Evolutionary conservation across 2,329 filamentous ascomycete species (phyloP).

Genomic region (Lachnellula suecica): DNA sequence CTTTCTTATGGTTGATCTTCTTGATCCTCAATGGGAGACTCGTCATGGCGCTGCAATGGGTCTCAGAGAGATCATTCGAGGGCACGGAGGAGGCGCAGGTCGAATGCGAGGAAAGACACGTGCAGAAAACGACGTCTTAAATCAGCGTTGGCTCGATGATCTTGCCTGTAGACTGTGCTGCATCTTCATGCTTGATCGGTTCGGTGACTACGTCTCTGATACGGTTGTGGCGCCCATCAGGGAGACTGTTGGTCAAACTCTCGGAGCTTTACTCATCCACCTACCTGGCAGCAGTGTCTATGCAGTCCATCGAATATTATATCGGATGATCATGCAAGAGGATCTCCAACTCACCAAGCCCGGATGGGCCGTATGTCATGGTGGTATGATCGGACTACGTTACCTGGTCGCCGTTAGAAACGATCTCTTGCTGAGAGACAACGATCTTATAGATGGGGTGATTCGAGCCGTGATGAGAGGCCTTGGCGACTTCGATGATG

Average conservation of each 20-base stretch:
- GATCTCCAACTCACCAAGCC: conserved; percentile 72
- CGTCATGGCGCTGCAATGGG: conserved; percentile 96
- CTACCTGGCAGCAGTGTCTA: conserved; percentile 78
- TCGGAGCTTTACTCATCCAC: conserved; percentile 86
- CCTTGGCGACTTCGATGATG: conserved; percentile 85
- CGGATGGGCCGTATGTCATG: conserved; percentile 94
- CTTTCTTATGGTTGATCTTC: conserved; percentile 89
- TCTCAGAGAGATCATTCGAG: conserved; percentile 83
- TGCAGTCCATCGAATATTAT: conserved; percentile 79
- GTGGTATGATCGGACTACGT: conserved; percentile 93
- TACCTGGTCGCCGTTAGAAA: conserved; percentile 95
- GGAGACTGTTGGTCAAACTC: conserved; percentile 90
- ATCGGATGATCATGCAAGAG: conserved; percentile 88
- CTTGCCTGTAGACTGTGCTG: conserved; percentile 92
- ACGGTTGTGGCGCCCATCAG: conserved; percentile 95
- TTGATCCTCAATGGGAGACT: conserved; percentile 92
- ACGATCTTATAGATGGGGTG: conserved; percentile 87
- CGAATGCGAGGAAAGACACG: conserved; percentile 69
- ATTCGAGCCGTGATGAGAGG: conserved; percentile 94
- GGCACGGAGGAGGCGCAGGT: conserved; percentile 89
- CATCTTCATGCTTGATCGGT: conserved; percentile 95
- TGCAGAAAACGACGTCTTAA: conserved; percentile 74
- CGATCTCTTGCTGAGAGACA: conserved; percentile 82
- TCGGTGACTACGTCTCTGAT: conserved; percentile 96
- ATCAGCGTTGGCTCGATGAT: conserved; percentile 88